Conservation (phyloP, 176 grass and related monocot species). For the Calamus simplicifolius region DNA sequence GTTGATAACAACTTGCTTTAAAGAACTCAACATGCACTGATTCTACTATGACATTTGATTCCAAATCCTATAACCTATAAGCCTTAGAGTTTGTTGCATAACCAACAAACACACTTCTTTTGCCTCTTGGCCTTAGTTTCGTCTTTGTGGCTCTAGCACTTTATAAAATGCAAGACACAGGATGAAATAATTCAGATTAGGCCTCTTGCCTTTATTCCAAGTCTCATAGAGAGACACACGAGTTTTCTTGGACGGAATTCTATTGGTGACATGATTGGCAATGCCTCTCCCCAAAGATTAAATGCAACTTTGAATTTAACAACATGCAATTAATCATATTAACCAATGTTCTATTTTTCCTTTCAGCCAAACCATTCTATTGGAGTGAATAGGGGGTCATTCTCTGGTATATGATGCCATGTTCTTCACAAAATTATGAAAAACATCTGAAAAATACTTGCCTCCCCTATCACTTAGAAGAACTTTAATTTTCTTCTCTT, state of each 20-base stretch:
- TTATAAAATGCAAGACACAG: too few relatives aligned
- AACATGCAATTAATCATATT: not conserved
- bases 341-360: not conserved
- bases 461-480: not conserved
- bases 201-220: too few relatives aligned
- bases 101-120: not conserved
- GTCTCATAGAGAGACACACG: too few relatives aligned
- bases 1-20: not conserved
- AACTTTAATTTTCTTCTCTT: constrained; percentile 5
- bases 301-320: too few relatives aligned
- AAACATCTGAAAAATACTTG: not conserved
- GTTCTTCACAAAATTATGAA: not conserved
- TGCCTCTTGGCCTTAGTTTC: not conserved
- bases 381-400: not conserved
- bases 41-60: too few relatives aligned
- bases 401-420: not conserved
- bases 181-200: too few relatives aligned
- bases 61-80: too few relatives aligned
- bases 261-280: too few relatives aligned
- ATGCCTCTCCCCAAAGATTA: too few relatives aligned
- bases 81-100: not conserved
- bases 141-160: too few relatives aligned
- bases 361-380: not conserved
- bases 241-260: too few relatives aligned
- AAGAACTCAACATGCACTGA: too few relatives aligned